A percentile compares a stretch with the other conserved stretches of the same genome.
These are phyloP conservation scores for Paramecium primaurelia DNA, from an alignment of 73 alveolate species.

Conservation along the genomic window DNA sequence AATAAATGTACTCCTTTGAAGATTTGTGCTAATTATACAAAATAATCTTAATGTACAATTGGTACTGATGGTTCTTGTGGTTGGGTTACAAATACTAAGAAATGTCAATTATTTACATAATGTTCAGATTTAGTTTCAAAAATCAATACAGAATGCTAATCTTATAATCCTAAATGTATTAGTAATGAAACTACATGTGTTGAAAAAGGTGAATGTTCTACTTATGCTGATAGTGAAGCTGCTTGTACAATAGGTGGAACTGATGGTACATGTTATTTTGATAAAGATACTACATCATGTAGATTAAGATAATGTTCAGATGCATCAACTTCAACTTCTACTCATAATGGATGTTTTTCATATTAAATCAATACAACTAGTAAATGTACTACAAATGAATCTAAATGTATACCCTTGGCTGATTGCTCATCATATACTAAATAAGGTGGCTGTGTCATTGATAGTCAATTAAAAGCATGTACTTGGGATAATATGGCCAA, in stretches of 20 bases:
- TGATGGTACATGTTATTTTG: neutral
- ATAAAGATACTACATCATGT: neutral
- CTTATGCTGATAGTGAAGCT: neutral
- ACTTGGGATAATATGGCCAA: neutral
- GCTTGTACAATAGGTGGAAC: neutral
- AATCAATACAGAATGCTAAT: neutral
- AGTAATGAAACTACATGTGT: neutral
- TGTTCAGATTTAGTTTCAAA: neutral
- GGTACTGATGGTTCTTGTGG: conserved; percentile 47
- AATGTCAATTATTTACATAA: neutral
- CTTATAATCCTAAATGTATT: neutral
- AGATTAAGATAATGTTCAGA: conserved; percentile 25
- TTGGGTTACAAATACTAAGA: conserved; percentile 11
- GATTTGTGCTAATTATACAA: neutral
- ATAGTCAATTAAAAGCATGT: neutral
- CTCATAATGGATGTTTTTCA: conserved; percentile 7
- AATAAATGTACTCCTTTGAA: neutral
- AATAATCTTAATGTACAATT: neutral
- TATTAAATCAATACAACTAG: neutral
- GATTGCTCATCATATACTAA: neutral
- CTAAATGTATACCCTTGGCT: neutral
- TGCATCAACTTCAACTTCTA: neutral
- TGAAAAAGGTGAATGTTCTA: neutral
- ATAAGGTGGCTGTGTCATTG: conserved; percentile 5
- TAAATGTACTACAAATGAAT: neutral